phyloP scores from a whole-genome alignment of 768 basidiomycete species.

The Boletus subcaerulescens region DNA sequence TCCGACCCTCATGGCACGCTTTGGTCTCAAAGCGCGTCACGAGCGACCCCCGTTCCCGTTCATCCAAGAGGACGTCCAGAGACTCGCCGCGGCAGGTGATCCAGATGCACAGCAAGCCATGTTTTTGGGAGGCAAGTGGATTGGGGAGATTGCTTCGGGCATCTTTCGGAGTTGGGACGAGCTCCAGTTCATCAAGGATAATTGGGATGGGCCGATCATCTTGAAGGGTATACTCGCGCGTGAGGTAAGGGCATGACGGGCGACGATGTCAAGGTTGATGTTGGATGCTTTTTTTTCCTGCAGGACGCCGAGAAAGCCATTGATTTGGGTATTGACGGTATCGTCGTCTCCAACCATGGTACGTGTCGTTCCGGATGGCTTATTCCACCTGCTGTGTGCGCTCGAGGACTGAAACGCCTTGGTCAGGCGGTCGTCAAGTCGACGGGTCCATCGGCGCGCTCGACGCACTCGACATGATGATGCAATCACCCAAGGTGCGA shows the following conservation, averaged over 20 bases:
- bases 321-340: conserved; percentile 63
- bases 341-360: conserved; percentile 83
- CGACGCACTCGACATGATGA: conserved; percentile 66
- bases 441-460: conserved; percentile 78
- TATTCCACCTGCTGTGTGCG: not conserved
- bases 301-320: conserved; percentile 55
- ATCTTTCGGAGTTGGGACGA: conserved; percentile 45
- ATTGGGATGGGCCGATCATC: conserved; percentile 50
- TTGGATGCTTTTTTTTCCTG: too few species aligned
- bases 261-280: not conserved
- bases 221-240: conserved; percentile 43
- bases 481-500: conserved; percentile 55
- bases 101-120: conserved; percentile 25
- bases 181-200: conserved; percentile 39
- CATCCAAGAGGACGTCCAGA: conserved; percentile 27
- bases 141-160: conserved; percentile 38
- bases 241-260: conserved; percentile 4
- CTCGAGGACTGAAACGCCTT: not conserved
- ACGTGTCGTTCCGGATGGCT: conserved; percentile 5
- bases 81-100: conserved; percentile 30
- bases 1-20: conserved; percentile 44
- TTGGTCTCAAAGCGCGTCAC: conserved; percentile 29
- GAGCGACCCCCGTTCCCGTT: conserved; percentile 36
- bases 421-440: conserved; percentile 66
- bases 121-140: conserved; percentile 38